A percentile compares a stretch with the other conserved stretches of the same genome.
These are phyloP conservation scores for Ochetophila trinervis DNA, from an alignment of 306 rosid species.

Conservation along the genomic window DNA sequence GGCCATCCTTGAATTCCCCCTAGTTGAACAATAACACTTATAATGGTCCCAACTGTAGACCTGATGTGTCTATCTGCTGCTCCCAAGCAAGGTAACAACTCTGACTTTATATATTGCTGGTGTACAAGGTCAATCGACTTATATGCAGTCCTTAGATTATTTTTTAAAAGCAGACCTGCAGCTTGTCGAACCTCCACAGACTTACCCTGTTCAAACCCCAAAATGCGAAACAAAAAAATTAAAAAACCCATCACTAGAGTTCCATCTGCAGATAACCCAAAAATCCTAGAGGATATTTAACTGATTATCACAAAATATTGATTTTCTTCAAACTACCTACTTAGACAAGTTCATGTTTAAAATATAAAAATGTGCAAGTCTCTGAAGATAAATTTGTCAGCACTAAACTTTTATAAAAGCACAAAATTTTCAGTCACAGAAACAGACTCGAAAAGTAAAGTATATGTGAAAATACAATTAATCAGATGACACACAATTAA, in stretches of 20 bases:
- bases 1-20: slow-evolving; percentile 93
- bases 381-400: not conserved
- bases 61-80: slow-evolving; percentile 86
- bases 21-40: slow-evolving; percentile 76
- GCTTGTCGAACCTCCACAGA: slow-evolving; percentile 96
- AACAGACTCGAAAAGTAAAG: too few relatives aligned
- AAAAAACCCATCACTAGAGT: not conserved
- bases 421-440: not conserved
- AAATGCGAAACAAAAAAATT: slow-evolving; percentile 17
- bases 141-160: slow-evolving; percentile 68
- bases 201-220: slow-evolving; percentile 54
- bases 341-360: too few relatives aligned
- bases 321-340: not conserved
- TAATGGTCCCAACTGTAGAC: slow-evolving; percentile 84
- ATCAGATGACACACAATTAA: too few relatives aligned
- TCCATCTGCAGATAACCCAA: slow-evolving; percentile 11
- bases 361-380: too few relatives aligned
- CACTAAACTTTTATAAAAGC: not conserved
- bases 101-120: slow-evolving; percentile 87
- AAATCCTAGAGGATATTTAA: not conserved
- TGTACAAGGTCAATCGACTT: slow-evolving; percentile 57
- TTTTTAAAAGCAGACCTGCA: slow-evolving; percentile 84
- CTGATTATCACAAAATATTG: too few relatives aligned
- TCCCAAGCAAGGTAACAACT: slow-evolving; percentile 91
- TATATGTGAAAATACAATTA: too few relatives aligned